Evolutionary conservation across 1,139 yeast species (phyloP), one percentile per base, ranked within the genome.

Genomic region (Protomyces macrosporus): DNA sequence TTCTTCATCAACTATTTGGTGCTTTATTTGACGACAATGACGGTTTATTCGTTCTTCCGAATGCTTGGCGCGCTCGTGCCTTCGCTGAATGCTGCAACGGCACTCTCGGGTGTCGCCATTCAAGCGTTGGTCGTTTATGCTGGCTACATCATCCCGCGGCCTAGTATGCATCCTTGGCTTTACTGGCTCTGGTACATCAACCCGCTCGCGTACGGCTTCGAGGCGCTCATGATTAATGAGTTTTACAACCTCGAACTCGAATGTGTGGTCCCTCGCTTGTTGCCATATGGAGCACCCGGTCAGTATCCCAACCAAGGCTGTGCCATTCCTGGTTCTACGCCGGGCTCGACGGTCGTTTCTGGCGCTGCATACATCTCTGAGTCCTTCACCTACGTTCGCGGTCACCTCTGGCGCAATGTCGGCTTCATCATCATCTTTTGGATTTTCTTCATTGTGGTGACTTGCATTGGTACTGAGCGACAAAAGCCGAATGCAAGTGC

Each of bases 181-280:
- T 79, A 86, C 68, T 88, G 95, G 93, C 83, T 88, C 70, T 85
- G 84, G 75, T 87, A 85, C 71, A 73, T 87, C 65, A 82, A 88
- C 70, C 95, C 95, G 0, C 76, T 87, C 58, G 85, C 83, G 5
- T 88, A 87, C 70, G 80, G 82, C 4, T 87, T 85, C 70, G 91
- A 87, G 73, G 78, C 88, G 0, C 74, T 87, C 71, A 82, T 87
- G 84, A 79, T 82, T 2, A 87, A 82, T 70, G 90, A 85, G 72
- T 84, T 83, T 70, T 77, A 76, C 67, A 78, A 76, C 55, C 73
- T 82, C 16, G 69, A 73, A 6, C 81, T 81, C 69, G 68, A 69
- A 2, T 84, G 87, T 70, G 67, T 77, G 10, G 65, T 59, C 6
- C 67, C 65, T n/a, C 57, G 67, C 0, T 82, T 70, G 69, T 76